These are phyloP conservation scores for Sparassis latifolia DNA, from an alignment of 1,284 basidiomycete genomes.

Conservation along the genomic window DNA sequence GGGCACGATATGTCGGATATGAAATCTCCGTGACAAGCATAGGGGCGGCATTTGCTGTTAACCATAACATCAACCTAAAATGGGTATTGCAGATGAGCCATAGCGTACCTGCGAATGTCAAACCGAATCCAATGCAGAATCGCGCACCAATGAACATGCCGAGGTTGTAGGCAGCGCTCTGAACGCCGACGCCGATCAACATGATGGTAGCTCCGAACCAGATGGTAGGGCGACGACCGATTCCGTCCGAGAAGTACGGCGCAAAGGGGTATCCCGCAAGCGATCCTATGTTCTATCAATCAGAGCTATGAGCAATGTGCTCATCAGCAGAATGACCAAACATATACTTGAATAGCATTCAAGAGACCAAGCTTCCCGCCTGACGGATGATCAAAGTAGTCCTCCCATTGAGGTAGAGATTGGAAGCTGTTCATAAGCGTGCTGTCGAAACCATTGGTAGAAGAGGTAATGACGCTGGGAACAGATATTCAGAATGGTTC, in stretches of 20 bases:
- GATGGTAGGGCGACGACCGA: conserved; percentile 59
- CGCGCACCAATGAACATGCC: conserved; percentile 80
- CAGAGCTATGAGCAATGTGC: not conserved
- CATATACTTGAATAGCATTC: conserved; percentile 66
- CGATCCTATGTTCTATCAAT: conserved; percentile 52
- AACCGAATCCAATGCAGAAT: conserved; percentile 76
- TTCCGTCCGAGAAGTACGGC: conserved; percentile 62
- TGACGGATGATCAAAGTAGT: conserved; percentile 49
- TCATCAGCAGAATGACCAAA: not conserved
- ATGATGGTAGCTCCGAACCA: conserved; percentile 60
- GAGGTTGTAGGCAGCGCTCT: conserved; percentile 65
- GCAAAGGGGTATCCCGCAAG: conserved; percentile 64
- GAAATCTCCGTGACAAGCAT: conserved; percentile 74
- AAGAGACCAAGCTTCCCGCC: conserved; percentile 60
- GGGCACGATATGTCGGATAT: conserved; percentile 72
- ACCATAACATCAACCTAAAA: not conserved
- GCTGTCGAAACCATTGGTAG: conserved; percentile 73
- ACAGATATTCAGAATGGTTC: conserved; percentile 2
- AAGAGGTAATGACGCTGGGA: conserved; percentile 63
- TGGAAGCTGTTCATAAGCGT: conserved; percentile 77
- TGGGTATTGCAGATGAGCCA: not conserved
- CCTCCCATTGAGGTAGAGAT: conserved; percentile 52
- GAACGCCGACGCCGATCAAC: conserved; percentile 59
- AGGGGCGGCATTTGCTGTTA: conserved; percentile 55
- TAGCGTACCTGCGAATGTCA: conserved; percentile 56